Evolutionary conservation across 352 stramenopile species (phyloP), one percentile per base, ranked within the genome.

Genomic region (Phytophthora niederhauseri): DNA sequence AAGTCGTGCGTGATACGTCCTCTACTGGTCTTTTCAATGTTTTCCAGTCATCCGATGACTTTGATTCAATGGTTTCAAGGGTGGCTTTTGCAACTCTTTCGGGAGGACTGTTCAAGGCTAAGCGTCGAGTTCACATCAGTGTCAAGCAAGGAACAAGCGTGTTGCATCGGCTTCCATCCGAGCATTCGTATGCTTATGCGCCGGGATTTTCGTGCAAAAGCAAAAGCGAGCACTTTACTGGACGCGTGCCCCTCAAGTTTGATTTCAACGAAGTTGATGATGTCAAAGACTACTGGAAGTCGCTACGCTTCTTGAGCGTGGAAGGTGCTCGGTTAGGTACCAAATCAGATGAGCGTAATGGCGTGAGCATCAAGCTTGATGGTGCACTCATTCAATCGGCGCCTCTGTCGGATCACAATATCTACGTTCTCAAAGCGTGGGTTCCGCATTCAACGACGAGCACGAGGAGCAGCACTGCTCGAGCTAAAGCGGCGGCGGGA

Each of bases 41-140:
- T 9, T 83, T 92, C 28, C 81, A 78, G 22, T 73, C 73, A 20
- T 85, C 84, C 0, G 76, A 87, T 41, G 83, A 92, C 50, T 91
- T 94, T 51, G 86, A 94, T 61, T 78, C 82, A 17, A 80, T 89
- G 41, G 85, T 94, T 59, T 94, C 86, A 4, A 82, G 89, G 46
- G 84, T 94, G 6, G 86, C 86, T 9, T 92, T 89, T 61, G 82
- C 84, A 12, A 92, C 86, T 1, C 66, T 94, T 15, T 91, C 86
- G 0, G 86, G 86, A 22, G 86, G 86, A 6, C 49, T 92, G 9
- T 90, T 94, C 48, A 68, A 73, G 61, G 66, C 92, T 36, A 88
- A 85, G 41, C 59, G 78, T 19, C 72, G 59, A 45, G 80, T 72
- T 52, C 70, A 64, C 20, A 92, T 94, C 38, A 71, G 70, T 20